Evolutionary conservation across 306 rosid species (phyloP).

Genomic region (Lotus japonicus): DNA sequence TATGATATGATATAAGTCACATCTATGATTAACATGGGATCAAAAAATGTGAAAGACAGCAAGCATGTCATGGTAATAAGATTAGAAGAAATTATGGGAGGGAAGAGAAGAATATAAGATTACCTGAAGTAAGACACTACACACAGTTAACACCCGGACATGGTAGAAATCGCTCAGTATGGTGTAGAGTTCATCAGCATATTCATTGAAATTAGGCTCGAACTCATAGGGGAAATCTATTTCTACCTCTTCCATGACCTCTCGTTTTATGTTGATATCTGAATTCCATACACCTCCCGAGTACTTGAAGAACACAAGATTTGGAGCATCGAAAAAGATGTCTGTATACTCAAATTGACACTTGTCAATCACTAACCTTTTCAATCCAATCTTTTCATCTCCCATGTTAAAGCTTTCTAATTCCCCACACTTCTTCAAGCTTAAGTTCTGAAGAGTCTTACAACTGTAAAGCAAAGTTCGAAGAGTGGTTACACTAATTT

Average conservation of each 20-base stretch:
- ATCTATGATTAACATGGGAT: too few species aligned
- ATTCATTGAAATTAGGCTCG: too few species aligned
- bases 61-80: too few species aligned
- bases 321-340: neutral
- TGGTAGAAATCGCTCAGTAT: neutral
- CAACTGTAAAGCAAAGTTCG: neutral
- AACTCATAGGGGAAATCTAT: neutral
- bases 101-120: neutral
- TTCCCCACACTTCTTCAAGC: constrained; percentile 15
- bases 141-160: constrained; percentile 1
- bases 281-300: neutral
- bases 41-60: too few species aligned
- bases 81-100: neutral
- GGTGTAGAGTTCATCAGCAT: neutral
- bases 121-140: constrained; percentile 30
- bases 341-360: neutral
- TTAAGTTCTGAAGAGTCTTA: neutral
- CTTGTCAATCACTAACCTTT: constrained; percentile 10
- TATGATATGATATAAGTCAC: too few species aligned
- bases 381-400: neutral
- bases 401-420: neutral
- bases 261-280: neutral
- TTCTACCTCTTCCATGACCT: constrained; percentile 10
- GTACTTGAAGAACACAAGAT: constrained; percentile 6
- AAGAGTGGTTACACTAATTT: neutral